Conservation (phyloP, 352 stramenopile genomes). For the Pythium sp. region DNA sequence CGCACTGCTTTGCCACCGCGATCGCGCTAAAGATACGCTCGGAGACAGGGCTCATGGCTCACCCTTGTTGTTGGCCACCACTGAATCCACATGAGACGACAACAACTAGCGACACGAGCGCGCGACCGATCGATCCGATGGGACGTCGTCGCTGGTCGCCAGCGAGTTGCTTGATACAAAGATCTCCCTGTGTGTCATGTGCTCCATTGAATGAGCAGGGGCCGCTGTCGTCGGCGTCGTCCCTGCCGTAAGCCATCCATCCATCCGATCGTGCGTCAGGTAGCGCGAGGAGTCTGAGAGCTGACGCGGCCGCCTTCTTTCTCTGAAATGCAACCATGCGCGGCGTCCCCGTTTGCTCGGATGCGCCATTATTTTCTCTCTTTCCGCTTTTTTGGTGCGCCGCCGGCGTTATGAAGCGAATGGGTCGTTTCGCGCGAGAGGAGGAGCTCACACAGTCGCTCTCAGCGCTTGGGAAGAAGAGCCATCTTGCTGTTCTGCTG, state of each 20-base stretch:
- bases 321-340: not conserved
- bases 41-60: not conserved
- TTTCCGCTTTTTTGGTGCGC: not conserved
- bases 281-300: too few species aligned
- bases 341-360: not conserved
- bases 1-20: slow-evolving; percentile 1
- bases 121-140: not conserved
- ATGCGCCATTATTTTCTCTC: not conserved
- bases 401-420: not conserved
- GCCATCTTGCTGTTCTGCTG: not conserved
- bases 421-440: not conserved
- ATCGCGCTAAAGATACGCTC: slow-evolving; percentile 3
- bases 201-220: not conserved
- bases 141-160: not conserved
- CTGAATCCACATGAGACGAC: slow-evolving; percentile 2
- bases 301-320: not conserved
- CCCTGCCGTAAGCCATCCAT: not conserved
- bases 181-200: not conserved
- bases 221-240: not conserved
- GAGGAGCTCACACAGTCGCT: not conserved
- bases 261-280: not conserved
- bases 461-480: not conserved
- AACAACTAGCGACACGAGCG: not conserved
- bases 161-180: not conserved
- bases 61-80: not conserved